Evolutionary conservation across 768 basidiomycete species (phyloP).

Genomic region (Collybiopsis luxurians): DNA sequence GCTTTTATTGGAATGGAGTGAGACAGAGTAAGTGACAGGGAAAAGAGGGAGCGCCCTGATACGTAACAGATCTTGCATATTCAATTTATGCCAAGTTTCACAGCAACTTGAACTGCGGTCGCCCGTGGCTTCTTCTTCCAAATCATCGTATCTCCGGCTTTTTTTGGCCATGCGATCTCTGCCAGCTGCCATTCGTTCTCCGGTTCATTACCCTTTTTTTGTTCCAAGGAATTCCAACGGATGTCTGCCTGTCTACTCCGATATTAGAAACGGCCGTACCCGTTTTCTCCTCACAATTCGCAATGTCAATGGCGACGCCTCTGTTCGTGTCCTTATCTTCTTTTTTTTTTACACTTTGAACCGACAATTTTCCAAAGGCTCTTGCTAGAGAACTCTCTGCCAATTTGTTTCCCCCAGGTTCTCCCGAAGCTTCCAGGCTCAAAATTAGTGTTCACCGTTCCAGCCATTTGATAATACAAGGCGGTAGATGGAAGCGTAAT

Average conservation of each 20-base stretch:
- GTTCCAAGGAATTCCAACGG: slow-evolving; percentile 66
- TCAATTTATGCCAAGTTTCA: too few relatives aligned
- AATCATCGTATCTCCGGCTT: too few relatives aligned
- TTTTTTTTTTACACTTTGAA: slow-evolving; percentile 4
- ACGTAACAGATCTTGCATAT: slow-evolving; percentile 26
- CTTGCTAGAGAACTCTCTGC: slow-evolving; percentile 55
- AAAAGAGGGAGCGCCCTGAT: slow-evolving; percentile 23
- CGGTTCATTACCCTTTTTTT: slow-evolving; percentile 42
- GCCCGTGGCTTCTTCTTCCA: too few relatives aligned
- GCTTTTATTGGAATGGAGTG: slow-evolving; percentile 30
- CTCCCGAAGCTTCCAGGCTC: slow-evolving; percentile 47
- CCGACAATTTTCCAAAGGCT: slow-evolving; percentile 34
- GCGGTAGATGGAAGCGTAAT: slow-evolving; percentile 61
- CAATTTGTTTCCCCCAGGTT: slow-evolving; percentile 46
- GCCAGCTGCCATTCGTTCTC: slow-evolving; percentile 14
- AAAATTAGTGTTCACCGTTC: slow-evolving; percentile 45
- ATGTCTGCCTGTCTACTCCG: slow-evolving; percentile 72
- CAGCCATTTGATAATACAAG: slow-evolving; percentile 56
- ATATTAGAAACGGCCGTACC: slow-evolving; percentile 64
- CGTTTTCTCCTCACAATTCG: slow-evolving; percentile 57
- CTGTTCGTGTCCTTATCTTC: neutral
- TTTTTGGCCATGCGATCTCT: slow-evolving; percentile 12
- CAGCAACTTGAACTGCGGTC: too few relatives aligned
- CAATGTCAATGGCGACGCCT: slow-evolving; percentile 64
- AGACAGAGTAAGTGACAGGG: too few relatives aligned